Percentiles rank a stretch among this genome's conserved stretches.
phyloP scores from a whole-genome alignment of 805 yeast genomes.

The Ogataea methanolica region DNA sequence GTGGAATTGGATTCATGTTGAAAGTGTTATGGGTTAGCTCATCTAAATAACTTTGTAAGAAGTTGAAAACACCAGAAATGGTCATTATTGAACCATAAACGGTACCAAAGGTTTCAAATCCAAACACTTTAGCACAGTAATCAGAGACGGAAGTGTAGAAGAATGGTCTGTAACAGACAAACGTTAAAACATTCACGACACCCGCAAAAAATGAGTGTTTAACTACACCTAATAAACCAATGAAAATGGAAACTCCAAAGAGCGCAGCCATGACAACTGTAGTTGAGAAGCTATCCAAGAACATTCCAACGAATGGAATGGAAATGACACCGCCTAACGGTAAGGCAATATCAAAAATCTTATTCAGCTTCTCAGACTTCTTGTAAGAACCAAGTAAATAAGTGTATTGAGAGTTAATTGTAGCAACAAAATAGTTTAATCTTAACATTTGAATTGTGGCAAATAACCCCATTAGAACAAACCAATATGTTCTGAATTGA shows the following conservation, averaged over 20 bases:
- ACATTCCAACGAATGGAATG: conserved; percentile 49
- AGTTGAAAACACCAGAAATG: conserved; percentile 47
- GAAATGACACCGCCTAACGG: conserved; percentile 55
- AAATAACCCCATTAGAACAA: conserved; percentile 42
- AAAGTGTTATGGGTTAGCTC: conserved; percentile 45
- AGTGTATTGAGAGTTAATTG: conserved; percentile 50
- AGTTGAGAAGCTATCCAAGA: conserved; percentile 46
- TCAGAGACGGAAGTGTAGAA: conserved; percentile 55
- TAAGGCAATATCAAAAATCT: conserved; percentile 46
- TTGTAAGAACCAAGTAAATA: conserved; percentile 37
- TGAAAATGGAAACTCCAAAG: conserved; percentile 36
- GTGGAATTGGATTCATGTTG: conserved; percentile 51
- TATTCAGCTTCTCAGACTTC: conserved; percentile 38
- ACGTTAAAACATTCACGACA: conserved; percentile 39
- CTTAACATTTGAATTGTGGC: conserved; percentile 55
- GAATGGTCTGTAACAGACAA: conserved; percentile 53
- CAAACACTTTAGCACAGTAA: conserved; percentile 60
- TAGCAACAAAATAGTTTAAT: conserved; percentile 55
- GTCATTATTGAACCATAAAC: conserved; percentile 55
- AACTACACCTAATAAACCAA: conserved; percentile 47
- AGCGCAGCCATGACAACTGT: conserved; percentile 38
- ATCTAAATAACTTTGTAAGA: conserved; percentile 44
- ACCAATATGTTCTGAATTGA: conserved; percentile 52
- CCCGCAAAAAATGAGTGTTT: conserved; percentile 37
- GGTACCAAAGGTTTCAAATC: conserved; percentile 57